These are phyloP conservation scores for Globisporangium cederbergense DNA, from an alignment of 352 stramenopile species.

Conservation along the genomic window DNA sequence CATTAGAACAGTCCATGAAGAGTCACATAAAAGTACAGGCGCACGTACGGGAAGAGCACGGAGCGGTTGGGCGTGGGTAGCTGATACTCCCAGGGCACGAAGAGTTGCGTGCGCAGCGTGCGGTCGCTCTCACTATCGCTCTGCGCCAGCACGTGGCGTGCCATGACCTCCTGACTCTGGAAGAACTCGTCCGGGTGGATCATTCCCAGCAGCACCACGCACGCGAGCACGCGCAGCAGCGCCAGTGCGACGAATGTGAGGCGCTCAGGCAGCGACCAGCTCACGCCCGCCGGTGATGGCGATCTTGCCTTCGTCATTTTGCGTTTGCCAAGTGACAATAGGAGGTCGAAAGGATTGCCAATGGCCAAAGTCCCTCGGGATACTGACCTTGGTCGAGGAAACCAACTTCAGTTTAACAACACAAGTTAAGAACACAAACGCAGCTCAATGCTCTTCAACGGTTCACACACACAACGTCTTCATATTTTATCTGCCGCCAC, in stretches of 20 bases:
- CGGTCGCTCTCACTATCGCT: not conserved
- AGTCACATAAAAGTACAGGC: not conserved
- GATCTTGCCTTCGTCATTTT: not conserved
- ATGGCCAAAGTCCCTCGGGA: too few relatives aligned
- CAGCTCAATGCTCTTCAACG: too few relatives aligned
- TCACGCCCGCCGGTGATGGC: not conserved
- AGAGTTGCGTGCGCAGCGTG: conserved; percentile 25
- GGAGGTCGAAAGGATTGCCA: too few relatives aligned
- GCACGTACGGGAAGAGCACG: conserved; percentile 66
- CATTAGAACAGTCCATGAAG: too few relatives aligned
- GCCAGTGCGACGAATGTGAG: conserved; percentile 21
- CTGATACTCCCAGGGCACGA: conserved; percentile 77
- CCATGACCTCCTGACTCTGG: conserved; percentile 85
- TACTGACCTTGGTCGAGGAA: too few relatives aligned
- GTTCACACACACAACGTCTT: too few relatives aligned
- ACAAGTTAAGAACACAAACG: too few relatives aligned
- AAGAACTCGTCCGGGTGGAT: conserved; percentile 87
- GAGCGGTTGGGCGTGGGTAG: conserved; percentile 63
- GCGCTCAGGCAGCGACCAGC: not conserved
- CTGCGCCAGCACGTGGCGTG: conserved; percentile 36
- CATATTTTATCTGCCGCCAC: not conserved
- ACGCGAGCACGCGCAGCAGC: conserved; percentile 32
- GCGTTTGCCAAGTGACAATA: too few relatives aligned
- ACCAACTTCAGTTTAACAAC: too few relatives aligned
- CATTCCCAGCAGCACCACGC: conserved; percentile 46